Conservation (phyloP, 176 grass and related monocot genomes). For the Musa acuminata region DNA sequence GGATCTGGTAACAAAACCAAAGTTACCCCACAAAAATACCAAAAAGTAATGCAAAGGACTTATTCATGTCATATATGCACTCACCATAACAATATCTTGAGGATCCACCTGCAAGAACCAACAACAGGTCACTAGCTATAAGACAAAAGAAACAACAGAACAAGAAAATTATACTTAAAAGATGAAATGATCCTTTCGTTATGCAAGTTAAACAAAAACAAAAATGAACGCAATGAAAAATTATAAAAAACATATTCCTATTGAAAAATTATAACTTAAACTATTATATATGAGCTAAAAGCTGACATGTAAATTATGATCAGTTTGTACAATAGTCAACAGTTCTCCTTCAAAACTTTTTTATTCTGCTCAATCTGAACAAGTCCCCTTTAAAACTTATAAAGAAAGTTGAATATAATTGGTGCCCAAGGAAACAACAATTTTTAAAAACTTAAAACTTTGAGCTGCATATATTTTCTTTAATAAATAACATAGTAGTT, state of each 20-base stretch:
- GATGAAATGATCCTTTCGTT: neutral
- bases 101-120: conserved; percentile 83
- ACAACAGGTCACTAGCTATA: conserved; percentile 12
- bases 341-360: too few species aligned
- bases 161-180: conserved; percentile 11
- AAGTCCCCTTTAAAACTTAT: too few species aligned
- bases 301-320: neutral
- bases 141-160: conserved; percentile 15
- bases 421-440: too few species aligned
- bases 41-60: neutral
- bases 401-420: too few species aligned
- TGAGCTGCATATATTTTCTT: neutral
- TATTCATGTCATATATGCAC: conserved; percentile 1
- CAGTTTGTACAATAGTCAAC: neutral
- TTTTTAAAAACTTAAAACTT: neutral
- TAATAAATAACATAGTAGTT: neutral
- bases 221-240: neutral
- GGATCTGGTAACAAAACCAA: neutral
- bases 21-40: neutral
- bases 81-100: conserved; percentile 96
- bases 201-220: neutral
- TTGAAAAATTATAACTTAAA: neutral
- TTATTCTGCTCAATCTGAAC: too few species aligned
- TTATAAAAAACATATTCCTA: neutral
- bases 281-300: neutral